Conservation (phyloP, 345 rosid genomes). For the Bruguiera sexangula region DNA sequence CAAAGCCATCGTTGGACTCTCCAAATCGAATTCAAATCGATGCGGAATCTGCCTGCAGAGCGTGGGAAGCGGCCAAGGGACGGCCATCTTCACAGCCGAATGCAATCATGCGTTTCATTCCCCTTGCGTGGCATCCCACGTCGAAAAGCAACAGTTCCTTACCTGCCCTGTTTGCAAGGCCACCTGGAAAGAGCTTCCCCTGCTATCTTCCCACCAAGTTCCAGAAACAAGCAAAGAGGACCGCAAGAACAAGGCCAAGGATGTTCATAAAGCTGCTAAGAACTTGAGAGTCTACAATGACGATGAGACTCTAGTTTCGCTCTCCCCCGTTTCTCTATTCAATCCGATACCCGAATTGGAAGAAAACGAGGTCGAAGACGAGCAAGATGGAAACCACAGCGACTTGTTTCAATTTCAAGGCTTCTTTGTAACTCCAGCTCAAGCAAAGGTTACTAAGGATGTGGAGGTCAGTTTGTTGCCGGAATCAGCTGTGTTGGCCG, state of each 20-base stretch:
- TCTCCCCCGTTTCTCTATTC: conserved; percentile 46
- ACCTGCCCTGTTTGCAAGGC: conserved; percentile 70
- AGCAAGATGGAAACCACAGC: conserved; percentile 12
- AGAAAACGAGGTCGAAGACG: conserved; percentile 55
- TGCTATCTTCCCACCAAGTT: conserved; percentile 20
- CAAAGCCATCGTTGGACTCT: conserved; percentile 58
- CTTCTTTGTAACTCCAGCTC: conserved; percentile 35
- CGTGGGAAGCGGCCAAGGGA: conserved; percentile 67
- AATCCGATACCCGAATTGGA: conserved; percentile 68
- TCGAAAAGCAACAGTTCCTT: conserved; percentile 39
- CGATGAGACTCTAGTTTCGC: conserved; percentile 70
- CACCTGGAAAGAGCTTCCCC: conserved; percentile 59
- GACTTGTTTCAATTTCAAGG: conserved; percentile 44
- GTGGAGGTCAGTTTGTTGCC: conserved; percentile 51
- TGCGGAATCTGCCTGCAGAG: conserved; percentile 76
- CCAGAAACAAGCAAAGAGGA: conserved; percentile 10
- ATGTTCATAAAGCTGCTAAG: conserved; percentile 24
- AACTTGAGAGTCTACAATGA: conserved; percentile 63
- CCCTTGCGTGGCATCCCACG: conserved; percentile 57
- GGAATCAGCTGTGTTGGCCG: conserved; percentile 65
- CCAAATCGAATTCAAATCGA: conserved; percentile 48
- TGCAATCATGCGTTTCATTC: conserved; percentile 81
- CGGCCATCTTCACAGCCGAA: conserved; percentile 83
- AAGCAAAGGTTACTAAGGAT: conserved; percentile 15
- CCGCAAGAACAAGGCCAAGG: conserved; percentile 21